A percentile compares a stretch with the other conserved stretches of the same genome.
Conservation (phyloP, 148 eudicot species). For the Talinum fruticosum region DNA sequence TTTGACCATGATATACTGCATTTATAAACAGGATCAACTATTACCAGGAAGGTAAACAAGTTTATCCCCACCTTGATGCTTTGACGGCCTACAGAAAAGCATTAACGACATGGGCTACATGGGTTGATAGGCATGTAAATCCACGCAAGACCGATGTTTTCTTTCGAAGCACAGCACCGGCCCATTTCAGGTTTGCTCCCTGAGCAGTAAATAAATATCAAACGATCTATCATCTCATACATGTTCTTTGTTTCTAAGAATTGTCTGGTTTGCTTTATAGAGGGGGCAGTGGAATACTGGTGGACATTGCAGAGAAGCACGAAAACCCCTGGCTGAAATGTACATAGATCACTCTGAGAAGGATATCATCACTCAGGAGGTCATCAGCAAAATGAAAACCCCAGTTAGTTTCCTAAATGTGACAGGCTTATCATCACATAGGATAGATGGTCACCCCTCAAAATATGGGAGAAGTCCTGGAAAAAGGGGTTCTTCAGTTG, state of each 20-base stretch:
- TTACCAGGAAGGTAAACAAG: slow-evolving; percentile 76
- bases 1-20: not conserved
- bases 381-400: slow-evolving; percentile 58
- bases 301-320: slow-evolving; percentile 87
- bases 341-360: slow-evolving; percentile 41
- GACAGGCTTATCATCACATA: slow-evolving; percentile 62
- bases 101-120: slow-evolving; percentile 74
- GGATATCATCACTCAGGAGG: slow-evolving; percentile 55
- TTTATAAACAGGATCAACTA: slow-evolving; percentile 63
- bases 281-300: slow-evolving; percentile 93
- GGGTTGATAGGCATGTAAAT: slow-evolving; percentile 69
- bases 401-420: slow-evolving; percentile 66
- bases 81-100: slow-evolving; percentile 64
- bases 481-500: slow-evolving; percentile 34
- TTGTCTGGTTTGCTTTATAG: slow-evolving; percentile 39
- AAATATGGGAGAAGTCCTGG: slow-evolving; percentile 51
- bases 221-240: not conserved
- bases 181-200: slow-evolving; percentile 84
- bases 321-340: slow-evolving; percentile 43
- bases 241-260: not conserved
- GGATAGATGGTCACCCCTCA: slow-evolving; percentile 91
- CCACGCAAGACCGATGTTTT: slow-evolving; percentile 65
- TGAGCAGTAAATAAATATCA: not conserved
- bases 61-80: slow-evolving; percentile 70
- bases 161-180: slow-evolving; percentile 86